These are phyloP conservation scores for Gaillardinia entomophila DNA, from an alignment of 805 yeast species.

Conservation along the genomic window DNA sequence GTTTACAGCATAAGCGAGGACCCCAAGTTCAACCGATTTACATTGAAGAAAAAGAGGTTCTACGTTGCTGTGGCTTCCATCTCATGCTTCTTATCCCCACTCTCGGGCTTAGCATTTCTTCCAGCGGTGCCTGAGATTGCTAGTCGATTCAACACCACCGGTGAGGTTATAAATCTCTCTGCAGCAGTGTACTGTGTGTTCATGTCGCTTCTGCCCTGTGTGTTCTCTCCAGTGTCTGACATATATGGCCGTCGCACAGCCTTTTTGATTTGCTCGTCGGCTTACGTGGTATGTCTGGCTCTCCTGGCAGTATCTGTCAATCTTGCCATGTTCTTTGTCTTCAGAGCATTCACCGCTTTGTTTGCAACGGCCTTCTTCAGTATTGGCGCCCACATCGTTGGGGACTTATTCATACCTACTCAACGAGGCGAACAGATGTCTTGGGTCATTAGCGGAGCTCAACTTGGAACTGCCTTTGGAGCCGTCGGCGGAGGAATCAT, in stretches of 20 bases:
- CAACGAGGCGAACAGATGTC: slow-evolving; percentile 50
- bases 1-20: slow-evolving; percentile 3
- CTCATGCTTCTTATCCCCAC: slow-evolving; percentile 41
- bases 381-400: slow-evolving; percentile 46
- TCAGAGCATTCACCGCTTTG: slow-evolving; percentile 45
- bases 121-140: slow-evolving; percentile 53
- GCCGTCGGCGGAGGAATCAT: slow-evolving; percentile 50
- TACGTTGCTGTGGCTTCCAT: slow-evolving; percentile 12
- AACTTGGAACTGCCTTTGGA: slow-evolving; percentile 49
- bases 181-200: slow-evolving; percentile 45
- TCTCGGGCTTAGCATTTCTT: slow-evolving; percentile 38
- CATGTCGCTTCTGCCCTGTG: slow-evolving; percentile 50
- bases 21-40: slow-evolving; percentile 7
- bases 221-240: slow-evolving; percentile 46
- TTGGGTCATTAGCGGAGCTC: slow-evolving; percentile 44
- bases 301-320: slow-evolving; percentile 44
- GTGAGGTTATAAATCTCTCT: slow-evolving; percentile 41
- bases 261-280: slow-evolving; percentile 36
- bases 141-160: slow-evolving; percentile 37
- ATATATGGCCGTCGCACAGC: slow-evolving; percentile 46
- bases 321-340: slow-evolving; percentile 49
- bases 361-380: slow-evolving; percentile 53
- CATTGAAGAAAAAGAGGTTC: slow-evolving; percentile 6
- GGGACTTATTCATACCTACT: slow-evolving; percentile 45
- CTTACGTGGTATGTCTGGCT: slow-evolving; percentile 14